These are phyloP conservation scores for Oryza glaberrima DNA, from an alignment of 176 grass and related monocot species.

Conservation along the genomic window DNA sequence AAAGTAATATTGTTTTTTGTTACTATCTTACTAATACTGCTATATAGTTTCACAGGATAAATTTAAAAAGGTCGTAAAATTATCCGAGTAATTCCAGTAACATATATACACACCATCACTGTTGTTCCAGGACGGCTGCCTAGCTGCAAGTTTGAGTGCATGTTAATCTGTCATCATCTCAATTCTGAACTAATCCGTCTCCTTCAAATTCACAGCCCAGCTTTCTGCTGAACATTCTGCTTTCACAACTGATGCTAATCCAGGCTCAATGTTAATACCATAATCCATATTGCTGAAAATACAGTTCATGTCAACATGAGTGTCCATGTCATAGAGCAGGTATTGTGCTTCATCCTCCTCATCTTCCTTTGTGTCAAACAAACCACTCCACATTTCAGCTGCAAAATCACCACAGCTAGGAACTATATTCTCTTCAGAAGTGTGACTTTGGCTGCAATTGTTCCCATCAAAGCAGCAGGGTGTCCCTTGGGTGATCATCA, in stretches of 20 bases:
- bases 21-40: conserved; percentile 19
- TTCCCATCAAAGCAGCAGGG: not conserved
- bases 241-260: not conserved
- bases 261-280: conserved; percentile 16
- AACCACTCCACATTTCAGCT: conserved; percentile 43
- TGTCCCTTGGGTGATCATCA: not conserved
- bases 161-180: conserved; percentile 50
- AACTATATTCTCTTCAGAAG: conserved; percentile 34
- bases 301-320: conserved; percentile 33
- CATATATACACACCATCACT: conserved; percentile 13
- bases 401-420: conserved; percentile 51
- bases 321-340: conserved; percentile 20
- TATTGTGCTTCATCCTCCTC: conserved; percentile 29
- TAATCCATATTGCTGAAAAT: conserved; percentile 60
- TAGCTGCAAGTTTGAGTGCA: not conserved
- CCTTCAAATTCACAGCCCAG: conserved; percentile 35
- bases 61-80: conserved; percentile 25
- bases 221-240: conserved; percentile 1
- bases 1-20: not conserved
- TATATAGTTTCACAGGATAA: not conserved
- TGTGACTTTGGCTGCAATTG: not conserved
- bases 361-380: conserved; percentile 44
- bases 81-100: not conserved
- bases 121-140: conserved; percentile 2
- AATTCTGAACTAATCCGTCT: conserved; percentile 51